phyloP scores from a whole-genome alignment of 441 rosid genomes.

The Hypseocharis bilobata region DNA sequence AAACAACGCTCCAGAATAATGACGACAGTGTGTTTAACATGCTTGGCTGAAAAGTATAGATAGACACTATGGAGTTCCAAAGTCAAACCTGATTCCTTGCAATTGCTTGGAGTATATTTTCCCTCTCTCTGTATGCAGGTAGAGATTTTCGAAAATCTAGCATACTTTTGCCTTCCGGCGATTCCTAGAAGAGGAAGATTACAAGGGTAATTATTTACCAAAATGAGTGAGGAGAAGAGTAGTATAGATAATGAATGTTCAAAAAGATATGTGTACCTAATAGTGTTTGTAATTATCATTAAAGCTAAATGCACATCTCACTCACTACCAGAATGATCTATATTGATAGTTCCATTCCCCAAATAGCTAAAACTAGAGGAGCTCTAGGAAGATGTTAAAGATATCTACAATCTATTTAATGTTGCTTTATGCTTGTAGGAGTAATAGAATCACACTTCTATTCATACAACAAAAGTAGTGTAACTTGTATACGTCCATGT shows the following conservation, averaged over 20 bases:
- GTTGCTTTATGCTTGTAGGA: neutral
- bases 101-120: constrained; percentile 83
- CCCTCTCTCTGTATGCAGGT: constrained; percentile 85
- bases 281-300: neutral
- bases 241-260: neutral
- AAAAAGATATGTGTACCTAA: neutral
- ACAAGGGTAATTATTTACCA: neutral
- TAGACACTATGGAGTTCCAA: neutral
- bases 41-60: neutral
- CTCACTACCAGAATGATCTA: neutral
- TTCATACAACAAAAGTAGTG: neutral
- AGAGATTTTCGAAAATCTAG: constrained; percentile 68
- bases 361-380: neutral
- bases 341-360: neutral
- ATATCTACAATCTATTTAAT: neutral
- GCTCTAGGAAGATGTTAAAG: neutral
- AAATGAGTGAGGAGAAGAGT: neutral
- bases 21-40: neutral
- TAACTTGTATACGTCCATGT: neutral
- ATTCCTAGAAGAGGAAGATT: constrained; percentile 44
- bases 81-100: constrained; percentile 80
- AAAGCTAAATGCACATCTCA: neutral
- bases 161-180: constrained; percentile 82
- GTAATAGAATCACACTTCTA: neutral
- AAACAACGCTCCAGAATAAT: neutral